These are phyloP conservation scores for Dioscorea dumetorum DNA, from an alignment of 106 monocot genomes.

Conservation along the genomic window DNA sequence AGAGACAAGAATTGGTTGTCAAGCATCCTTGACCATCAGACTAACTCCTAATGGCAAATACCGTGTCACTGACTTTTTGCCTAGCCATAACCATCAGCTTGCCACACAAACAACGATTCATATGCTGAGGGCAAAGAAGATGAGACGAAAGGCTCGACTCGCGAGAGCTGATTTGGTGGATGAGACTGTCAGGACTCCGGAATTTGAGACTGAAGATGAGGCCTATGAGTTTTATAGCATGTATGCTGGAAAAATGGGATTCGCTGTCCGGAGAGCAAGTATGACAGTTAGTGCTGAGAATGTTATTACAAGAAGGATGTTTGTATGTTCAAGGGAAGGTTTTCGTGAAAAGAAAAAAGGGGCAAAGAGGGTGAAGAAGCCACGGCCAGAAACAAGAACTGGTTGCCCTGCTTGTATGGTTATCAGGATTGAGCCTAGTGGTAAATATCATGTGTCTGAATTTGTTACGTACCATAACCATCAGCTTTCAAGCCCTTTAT, in stretches of 20 bases:
- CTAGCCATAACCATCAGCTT: slow-evolving; percentile 59
- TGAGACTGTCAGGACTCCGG: slow-evolving; percentile 53
- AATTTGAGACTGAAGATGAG: slow-evolving; percentile 58
- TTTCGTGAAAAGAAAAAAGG: slow-evolving; percentile 67
- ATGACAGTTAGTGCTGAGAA: slow-evolving; percentile 39
- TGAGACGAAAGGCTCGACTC: slow-evolving; percentile 49
- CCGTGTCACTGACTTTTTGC: slow-evolving; percentile 53
- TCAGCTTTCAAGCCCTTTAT: slow-evolving; percentile 24
- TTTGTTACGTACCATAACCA: slow-evolving; percentile 68
- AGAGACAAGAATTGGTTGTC: slow-evolving; percentile 62
- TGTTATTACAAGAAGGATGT: slow-evolving; percentile 57
- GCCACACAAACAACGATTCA: slow-evolving; percentile 34
- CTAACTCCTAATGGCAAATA: slow-evolving; percentile 62
- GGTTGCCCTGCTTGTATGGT: slow-evolving; percentile 73
- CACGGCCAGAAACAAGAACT: slow-evolving; percentile 54
- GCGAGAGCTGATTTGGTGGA: slow-evolving; percentile 59
- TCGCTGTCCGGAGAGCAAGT: slow-evolving; percentile 47
- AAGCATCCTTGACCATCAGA: slow-evolving; percentile 60
- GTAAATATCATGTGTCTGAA: slow-evolving; percentile 53
- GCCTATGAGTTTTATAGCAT: slow-evolving; percentile 67
- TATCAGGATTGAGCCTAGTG: slow-evolving; percentile 32
- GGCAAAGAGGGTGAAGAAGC: slow-evolving; percentile 47
- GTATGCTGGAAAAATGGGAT: slow-evolving; percentile 62
- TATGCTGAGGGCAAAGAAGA: slow-evolving; percentile 48
- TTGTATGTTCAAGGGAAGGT: slow-evolving; percentile 74